Percentiles rank a stretch among this genome's conserved stretches.
phyloP scores from a whole-genome alignment of 2,329 filamentous ascomycete species.

The Alternaria solani region DNA sequence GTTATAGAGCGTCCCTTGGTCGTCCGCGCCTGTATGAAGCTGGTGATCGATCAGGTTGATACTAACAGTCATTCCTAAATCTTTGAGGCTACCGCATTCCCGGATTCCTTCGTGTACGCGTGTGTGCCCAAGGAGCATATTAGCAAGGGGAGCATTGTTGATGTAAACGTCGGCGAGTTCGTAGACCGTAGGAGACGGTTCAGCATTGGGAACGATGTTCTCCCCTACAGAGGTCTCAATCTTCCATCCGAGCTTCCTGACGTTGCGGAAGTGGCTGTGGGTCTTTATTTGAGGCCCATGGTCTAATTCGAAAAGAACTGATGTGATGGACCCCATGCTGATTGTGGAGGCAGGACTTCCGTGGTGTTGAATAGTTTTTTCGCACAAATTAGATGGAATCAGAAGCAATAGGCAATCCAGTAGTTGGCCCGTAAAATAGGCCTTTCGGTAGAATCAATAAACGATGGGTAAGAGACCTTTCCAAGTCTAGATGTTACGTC shows the following conservation, averaged over 20 bases:
- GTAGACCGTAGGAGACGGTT: neutral
- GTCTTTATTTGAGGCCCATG: neutral
- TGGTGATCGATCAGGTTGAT: neutral
- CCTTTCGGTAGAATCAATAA: too few relatives aligned
- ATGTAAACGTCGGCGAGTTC: neutral
- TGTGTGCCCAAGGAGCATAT: neutral
- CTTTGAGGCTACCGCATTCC: neutral
- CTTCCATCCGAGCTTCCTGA: neutral
- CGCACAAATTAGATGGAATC: too few relatives aligned
- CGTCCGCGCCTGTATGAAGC: neutral
- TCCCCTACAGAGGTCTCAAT: neutral
- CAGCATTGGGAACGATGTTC: neutral
- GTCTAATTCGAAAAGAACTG: neutral
- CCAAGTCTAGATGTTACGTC: neutral
- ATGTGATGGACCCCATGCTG: neutral
- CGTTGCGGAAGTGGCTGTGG: neutral
- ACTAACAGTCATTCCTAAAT: neutral
- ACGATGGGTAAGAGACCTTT: neutral
- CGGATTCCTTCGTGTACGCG: neutral
- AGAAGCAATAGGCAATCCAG: too few relatives aligned
- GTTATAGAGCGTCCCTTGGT: neutral
- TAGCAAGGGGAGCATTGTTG: neutral
- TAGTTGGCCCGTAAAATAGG: too few relatives aligned
- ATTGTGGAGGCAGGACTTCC: neutral
- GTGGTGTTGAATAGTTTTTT: too few relatives aligned